phyloP scores from a whole-genome alignment of 768 basidiomycete genomes.

The Tylopilus plumbeoviolaceoides region DNA sequence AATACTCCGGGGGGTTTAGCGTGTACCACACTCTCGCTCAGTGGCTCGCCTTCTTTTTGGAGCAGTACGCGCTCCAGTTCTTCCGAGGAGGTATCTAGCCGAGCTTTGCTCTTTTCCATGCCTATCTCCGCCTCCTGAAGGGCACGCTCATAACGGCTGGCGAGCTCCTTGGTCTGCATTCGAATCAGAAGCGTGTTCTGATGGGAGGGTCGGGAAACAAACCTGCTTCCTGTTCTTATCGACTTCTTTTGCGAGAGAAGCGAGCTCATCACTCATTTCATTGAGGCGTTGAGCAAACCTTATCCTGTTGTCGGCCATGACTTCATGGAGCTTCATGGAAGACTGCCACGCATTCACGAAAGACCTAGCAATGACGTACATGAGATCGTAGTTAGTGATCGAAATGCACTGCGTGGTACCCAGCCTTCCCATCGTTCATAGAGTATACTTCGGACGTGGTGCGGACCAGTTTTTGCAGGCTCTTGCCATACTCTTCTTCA shows the following conservation, averaged over 20 bases:
- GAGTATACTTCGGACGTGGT: slow-evolving; percentile 79
- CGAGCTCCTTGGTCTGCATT: slow-evolving; percentile 85
- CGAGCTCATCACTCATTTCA: slow-evolving; percentile 97
- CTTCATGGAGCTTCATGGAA: slow-evolving; percentile 83
- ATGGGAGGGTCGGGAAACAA: slow-evolving; percentile 13
- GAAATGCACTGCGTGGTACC: slow-evolving; percentile 47
- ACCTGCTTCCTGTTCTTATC: slow-evolving; percentile 93
- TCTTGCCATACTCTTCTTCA: slow-evolving; percentile 93
- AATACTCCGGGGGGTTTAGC: slow-evolving; percentile 52
- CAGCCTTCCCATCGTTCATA: slow-evolving; percentile 89
- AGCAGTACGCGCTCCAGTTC: slow-evolving; percentile 90
- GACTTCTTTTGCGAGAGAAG: slow-evolving; percentile 81
- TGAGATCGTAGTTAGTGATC: slow-evolving; percentile 11
- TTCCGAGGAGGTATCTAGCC: slow-evolving; percentile 87
- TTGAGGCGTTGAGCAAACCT: slow-evolving; percentile 82
- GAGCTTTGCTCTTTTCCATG: slow-evolving; percentile 85
- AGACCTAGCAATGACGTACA: slow-evolving; percentile 22
- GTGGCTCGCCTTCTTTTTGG: slow-evolving; percentile 92
- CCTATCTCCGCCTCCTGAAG: slow-evolving; percentile 81
- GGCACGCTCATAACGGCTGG: slow-evolving; percentile 80
- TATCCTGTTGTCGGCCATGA: slow-evolving; percentile 84
- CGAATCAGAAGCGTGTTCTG: slow-evolving; percentile 4
- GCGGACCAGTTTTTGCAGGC: slow-evolving; percentile 77
- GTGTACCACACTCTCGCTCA: slow-evolving; percentile 76
- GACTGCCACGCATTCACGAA: slow-evolving; percentile 87